Percentiles rank a stretch among this genome's conserved stretches.
phyloP scores from a whole-genome alignment of 2,329 filamentous ascomycete genomes.

The Botrytis aclada region DNA sequence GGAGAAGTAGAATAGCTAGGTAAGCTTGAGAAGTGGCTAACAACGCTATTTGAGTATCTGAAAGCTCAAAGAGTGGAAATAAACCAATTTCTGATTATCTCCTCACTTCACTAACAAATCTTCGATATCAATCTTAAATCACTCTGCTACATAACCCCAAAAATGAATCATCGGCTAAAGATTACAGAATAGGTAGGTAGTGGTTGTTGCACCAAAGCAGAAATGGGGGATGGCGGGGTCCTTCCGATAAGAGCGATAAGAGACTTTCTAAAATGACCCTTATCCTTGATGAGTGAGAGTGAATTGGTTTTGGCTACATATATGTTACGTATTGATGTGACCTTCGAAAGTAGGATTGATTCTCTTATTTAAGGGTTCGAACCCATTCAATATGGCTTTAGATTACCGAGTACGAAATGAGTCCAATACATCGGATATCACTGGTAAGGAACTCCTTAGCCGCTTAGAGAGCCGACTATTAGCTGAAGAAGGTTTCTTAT shows the following conservation, averaged over 20 bases:
- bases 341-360: too few species aligned
- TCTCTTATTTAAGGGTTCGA: not conserved
- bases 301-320: not conserved
- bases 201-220: not conserved
- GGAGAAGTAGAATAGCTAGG: not conserved
- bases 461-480: too few species aligned
- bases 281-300: not conserved
- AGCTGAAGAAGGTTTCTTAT: not conserved
- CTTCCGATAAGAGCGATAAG: slow-evolving; percentile 14
- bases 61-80: not conserved
- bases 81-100: not conserved
- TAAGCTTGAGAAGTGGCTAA: not conserved
- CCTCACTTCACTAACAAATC: not conserved
- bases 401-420: not conserved
- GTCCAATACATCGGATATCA: not conserved
- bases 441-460: too few species aligned
- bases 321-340: not conserved
- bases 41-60: not conserved
- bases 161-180: not conserved
- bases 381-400: not conserved
- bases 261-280: not conserved
- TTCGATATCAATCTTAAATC: not conserved
- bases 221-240: slow-evolving; percentile 13
- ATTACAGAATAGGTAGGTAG: slow-evolving; percentile 15
- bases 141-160: not conserved